A percentile compares a stretch with the other conserved stretches of the same genome.
Conservation (phyloP, 805 yeast genomes). For the Ogataea siamensis region DNA sequence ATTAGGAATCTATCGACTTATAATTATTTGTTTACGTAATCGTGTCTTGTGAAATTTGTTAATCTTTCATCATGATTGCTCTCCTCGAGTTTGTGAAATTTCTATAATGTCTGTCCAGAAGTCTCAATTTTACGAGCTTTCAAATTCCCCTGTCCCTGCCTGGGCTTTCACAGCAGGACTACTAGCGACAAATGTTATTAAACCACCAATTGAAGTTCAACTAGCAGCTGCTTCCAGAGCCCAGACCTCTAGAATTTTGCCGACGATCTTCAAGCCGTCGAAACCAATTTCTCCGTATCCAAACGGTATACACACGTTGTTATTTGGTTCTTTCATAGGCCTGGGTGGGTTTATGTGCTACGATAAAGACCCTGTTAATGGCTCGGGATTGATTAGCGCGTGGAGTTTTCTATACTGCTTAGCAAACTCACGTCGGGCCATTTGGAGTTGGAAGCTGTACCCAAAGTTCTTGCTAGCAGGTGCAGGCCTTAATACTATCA, state of each 20-base stretch:
- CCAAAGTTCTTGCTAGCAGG: constrained; percentile 58
- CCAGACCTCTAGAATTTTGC: constrained; percentile 12
- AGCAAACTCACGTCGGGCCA: constrained; percentile 62
- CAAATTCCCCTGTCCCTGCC: constrained; percentile 48
- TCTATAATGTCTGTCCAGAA: constrained; percentile 4
- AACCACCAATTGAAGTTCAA: constrained; percentile 22
- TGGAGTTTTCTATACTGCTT: constrained; percentile 77
- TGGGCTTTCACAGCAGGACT: constrained; percentile 39
- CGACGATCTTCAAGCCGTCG: constrained; percentile 15
- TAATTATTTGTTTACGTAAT: constrained; percentile 13
- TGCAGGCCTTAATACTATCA: constrained; percentile 58
- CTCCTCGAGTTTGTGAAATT: not conserved
- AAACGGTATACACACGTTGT: constrained; percentile 28
- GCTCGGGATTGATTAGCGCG: constrained; percentile 76
- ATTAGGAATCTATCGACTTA: constrained; percentile 24
- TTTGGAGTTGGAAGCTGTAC: constrained; percentile 54
- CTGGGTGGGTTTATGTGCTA: constrained; percentile 71
- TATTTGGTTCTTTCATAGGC: constrained; percentile 62
- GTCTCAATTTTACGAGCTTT: constrained; percentile 12
- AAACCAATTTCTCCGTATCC: constrained; percentile 29
- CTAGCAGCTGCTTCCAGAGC: constrained; percentile 16
- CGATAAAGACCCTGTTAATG: constrained; percentile 76
- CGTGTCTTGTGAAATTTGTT: not conserved
- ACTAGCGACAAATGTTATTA: constrained; percentile 25
- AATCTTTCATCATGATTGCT: constrained; percentile 3